phyloP scores from a whole-genome alignment of 1,139 yeast genomes.

The Kurtzmaniella natalensis region DNA sequence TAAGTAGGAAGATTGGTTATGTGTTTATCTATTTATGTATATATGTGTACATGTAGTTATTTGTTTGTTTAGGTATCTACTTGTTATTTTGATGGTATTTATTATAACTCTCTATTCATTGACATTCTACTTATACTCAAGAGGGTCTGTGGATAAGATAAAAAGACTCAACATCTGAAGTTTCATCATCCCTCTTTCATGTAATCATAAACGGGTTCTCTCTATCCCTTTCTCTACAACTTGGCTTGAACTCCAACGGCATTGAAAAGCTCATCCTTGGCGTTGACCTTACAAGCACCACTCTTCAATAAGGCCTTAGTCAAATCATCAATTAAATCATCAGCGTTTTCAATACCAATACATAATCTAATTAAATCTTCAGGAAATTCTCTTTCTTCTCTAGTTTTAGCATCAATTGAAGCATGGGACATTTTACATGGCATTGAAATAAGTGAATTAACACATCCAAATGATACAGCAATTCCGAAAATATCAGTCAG shows the following conservation, averaged over 20 bases:
- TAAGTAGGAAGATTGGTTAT: too few species aligned
- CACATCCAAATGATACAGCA: constrained; percentile 93
- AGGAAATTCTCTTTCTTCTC: constrained; percentile 85
- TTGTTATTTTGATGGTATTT: too few species aligned
- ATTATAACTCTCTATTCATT: too few species aligned
- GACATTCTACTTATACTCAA: too few species aligned
- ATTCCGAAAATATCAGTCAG: constrained; percentile 75
- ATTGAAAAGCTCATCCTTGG: constrained; percentile 40
- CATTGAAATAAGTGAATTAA: constrained; percentile 83
- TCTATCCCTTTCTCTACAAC: constrained; percentile 16
- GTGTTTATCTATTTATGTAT: too few species aligned
- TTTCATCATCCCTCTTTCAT: too few species aligned
- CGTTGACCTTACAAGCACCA: constrained; percentile 50
- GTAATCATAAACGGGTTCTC: not conserved
- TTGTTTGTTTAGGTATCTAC: too few species aligned
- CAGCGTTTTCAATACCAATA: constrained; percentile 75
- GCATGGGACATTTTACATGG: constrained; percentile 97
- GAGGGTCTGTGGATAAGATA: too few species aligned
- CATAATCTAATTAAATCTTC: constrained; percentile 87
- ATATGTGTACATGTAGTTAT: too few species aligned
- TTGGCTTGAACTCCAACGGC: constrained; percentile 41
- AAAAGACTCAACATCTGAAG: too few species aligned
- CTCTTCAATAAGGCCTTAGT: constrained; percentile 64
- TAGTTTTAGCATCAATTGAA: constrained; percentile 82
- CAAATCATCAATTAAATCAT: constrained; percentile 68